Evolutionary conservation across 345 rosid species (phyloP), one percentile per base, ranked within the genome.

Genomic region (Gossypium raimondii): DNA sequence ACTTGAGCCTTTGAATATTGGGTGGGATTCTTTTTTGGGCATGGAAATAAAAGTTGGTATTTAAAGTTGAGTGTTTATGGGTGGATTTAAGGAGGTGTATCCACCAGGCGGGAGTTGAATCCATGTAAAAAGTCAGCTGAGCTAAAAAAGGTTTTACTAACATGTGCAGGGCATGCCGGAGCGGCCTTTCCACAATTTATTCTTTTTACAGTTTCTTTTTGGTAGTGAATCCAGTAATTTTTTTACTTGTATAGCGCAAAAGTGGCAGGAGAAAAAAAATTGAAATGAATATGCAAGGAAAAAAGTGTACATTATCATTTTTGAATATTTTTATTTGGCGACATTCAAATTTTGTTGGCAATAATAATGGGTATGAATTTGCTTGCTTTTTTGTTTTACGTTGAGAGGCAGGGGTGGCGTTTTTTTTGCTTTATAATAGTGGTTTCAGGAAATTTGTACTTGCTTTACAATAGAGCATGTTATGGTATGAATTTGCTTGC

Each of bases 221-320:
- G 77, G 76, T 79, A 80, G 75, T 48, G 84, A 80, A 79, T 68
- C 29, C 47, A 78, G 80, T 81, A 77, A 77, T 82, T 83, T 86
- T 74, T 85, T 84, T 82, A 82, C 84, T 84, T 88, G 75, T 72
- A 87, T 81, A 85, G 82, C 79, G 71, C 78, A 79, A 82, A n/a
- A 29, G 38, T 41, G 56, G 38, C 72, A 24, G 72, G 73, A 67
- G 74, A 58, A n/a, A 78, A 73, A 66, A 78, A 52, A 69, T 82
- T 76, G 66, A 66, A 78, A 79, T 69, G 80, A 73, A 76, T 61
- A 75, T 67, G 76, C 70, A 52, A 11, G 81, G 78, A 67, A 76
- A 83, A 61, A 84, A 79, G 38, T 90, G 98, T 90, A 93, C 87
- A 88, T 90, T 82, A 84, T 82, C 85, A 86, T 84, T 89, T 91